Conservation (phyloP, 768 basidiomycete genomes). For the Termitomyces sp. region DNA sequence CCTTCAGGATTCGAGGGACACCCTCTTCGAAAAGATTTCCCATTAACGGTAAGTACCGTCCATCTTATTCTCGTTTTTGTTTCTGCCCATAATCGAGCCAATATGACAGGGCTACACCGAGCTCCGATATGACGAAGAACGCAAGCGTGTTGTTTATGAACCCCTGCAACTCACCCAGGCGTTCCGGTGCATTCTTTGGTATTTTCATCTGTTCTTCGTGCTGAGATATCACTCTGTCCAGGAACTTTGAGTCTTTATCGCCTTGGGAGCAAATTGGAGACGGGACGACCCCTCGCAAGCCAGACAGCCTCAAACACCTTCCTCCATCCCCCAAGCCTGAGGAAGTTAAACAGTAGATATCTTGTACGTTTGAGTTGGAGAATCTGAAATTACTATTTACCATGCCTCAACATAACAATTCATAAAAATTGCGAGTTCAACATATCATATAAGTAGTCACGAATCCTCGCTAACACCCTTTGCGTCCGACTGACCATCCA, state of each 20-base stretch:
- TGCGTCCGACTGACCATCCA: constrained; percentile 11
- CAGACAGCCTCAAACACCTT: constrained; percentile 73
- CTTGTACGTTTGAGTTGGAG: constrained; percentile 1
- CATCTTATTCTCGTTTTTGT: background rate
- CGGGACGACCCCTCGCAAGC: constrained; percentile 46
- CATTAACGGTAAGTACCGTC: constrained; percentile 69
- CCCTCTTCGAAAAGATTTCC: constrained; percentile 97
- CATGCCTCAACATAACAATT: constrained; percentile 6
- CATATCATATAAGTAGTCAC: constrained; percentile 31
- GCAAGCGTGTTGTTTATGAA: constrained; percentile 96
- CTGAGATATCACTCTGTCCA: constrained; percentile 25
- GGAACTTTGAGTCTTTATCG: constrained; percentile 89
- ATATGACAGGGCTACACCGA: constrained; percentile 89
- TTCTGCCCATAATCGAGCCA: background rate
- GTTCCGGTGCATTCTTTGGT: constrained; percentile 65
- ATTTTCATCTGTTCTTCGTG: background rate
- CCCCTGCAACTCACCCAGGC: constrained; percentile 97
- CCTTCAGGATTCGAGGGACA: constrained; percentile 89
- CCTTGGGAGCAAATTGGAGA: constrained; percentile 96
- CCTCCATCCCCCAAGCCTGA: constrained; percentile 75
- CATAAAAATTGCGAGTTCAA: constrained; percentile 5
- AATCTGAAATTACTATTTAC: constrained; percentile 12
- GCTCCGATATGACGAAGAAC: constrained; percentile 95
- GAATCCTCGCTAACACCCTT: constrained; percentile 20
- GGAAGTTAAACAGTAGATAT: constrained; percentile 73